These are phyloP conservation scores for Primulina eburnea DNA, from an alignment of 257 asterid species.

Conservation along the genomic window DNA sequence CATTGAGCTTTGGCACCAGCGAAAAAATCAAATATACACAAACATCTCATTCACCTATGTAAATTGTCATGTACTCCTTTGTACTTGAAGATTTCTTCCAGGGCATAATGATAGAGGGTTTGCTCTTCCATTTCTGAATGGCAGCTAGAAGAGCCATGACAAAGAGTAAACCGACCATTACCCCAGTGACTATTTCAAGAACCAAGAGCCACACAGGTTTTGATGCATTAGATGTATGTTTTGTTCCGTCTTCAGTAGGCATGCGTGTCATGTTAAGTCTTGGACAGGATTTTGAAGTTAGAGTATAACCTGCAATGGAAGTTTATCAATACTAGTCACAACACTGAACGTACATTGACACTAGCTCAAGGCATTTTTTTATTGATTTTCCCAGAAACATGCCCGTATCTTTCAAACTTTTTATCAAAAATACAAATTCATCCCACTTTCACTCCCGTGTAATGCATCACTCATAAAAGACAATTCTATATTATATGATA, in stretches of 20 bases:
- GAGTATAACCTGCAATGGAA: slow-evolving; percentile 38
- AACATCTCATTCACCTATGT: slow-evolving; percentile 50
- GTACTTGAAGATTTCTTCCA: slow-evolving; percentile 85
- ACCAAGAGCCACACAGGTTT: slow-evolving; percentile 82
- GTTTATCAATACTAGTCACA: not conserved
- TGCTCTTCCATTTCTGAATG: slow-evolving; percentile 58
- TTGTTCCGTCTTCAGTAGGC: slow-evolving; percentile 39
- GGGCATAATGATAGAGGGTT: slow-evolving; percentile 68
- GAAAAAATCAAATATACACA: slow-evolving; percentile 3
- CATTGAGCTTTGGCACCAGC: not conserved
- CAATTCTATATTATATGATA: not conserved
- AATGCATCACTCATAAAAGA: not conserved
- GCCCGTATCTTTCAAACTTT: not conserved
- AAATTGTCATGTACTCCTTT: slow-evolving; percentile 58
- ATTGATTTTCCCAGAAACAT: not conserved
- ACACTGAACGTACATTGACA: not conserved
- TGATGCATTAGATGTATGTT: slow-evolving; percentile 44
- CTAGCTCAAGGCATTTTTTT: not conserved
- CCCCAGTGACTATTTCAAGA: slow-evolving; percentile 72
- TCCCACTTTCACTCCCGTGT: not conserved
- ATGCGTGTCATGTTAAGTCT: slow-evolving; percentile 39
- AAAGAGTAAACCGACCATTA: slow-evolving; percentile 64
- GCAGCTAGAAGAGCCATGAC: slow-evolving; percentile 54
- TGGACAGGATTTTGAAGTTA: slow-evolving; percentile 41
- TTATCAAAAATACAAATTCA: not conserved